A percentile compares a stretch with the other conserved stretches of the same genome.
These are phyloP conservation scores for Daldinia childiae DNA, from an alignment of 495 filamentous ascomycete species.

Conservation along the genomic window DNA sequence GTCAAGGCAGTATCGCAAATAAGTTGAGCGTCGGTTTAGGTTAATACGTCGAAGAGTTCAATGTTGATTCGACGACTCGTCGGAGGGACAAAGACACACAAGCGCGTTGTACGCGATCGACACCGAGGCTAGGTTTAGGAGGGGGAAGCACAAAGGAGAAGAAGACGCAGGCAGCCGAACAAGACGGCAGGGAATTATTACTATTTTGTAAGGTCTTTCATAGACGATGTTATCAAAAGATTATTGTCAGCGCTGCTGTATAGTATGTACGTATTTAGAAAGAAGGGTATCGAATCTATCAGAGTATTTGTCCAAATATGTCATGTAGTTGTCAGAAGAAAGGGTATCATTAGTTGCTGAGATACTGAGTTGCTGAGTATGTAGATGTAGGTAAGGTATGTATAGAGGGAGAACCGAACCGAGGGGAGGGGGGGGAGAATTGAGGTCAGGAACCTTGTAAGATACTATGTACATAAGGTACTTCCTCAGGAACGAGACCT, in stretches of 20 bases:
- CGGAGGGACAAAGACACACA: conserved; percentile 39
- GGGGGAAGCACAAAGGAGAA: conserved; percentile 30
- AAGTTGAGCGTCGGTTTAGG: conserved; percentile 15
- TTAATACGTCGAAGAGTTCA: conserved; percentile 15
- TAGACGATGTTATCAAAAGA: conserved; percentile 5
- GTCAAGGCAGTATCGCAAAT: conserved; percentile 18
- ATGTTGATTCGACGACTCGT: conserved; percentile 25
- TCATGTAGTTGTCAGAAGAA: conserved; percentile 17
- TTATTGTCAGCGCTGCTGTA: conserved; percentile 35
- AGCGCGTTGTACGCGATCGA: conserved; percentile 43
- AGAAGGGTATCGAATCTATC: conserved; percentile 40
- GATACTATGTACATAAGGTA: conserved; percentile 2
- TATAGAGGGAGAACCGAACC: background rate
- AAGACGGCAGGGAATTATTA: conserved; percentile 24
- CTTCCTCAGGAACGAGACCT: conserved; percentile 9
- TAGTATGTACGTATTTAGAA: conserved; percentile 33
- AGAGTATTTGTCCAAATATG: conserved; percentile 14
- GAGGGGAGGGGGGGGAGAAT: background rate
- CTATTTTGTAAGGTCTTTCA: conserved; percentile 21
- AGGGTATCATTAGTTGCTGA: conserved; percentile 1
- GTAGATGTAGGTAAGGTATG: conserved; percentile 1
- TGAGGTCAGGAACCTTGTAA: conserved; percentile 6
- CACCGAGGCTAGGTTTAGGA: conserved; percentile 26
- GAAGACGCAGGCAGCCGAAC: conserved; percentile 35
- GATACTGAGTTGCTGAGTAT: background rate